phyloP scores from a whole-genome alignment of 1,284 basidiomycete species.

The Pseudozyma tsukubaensis region DNA sequence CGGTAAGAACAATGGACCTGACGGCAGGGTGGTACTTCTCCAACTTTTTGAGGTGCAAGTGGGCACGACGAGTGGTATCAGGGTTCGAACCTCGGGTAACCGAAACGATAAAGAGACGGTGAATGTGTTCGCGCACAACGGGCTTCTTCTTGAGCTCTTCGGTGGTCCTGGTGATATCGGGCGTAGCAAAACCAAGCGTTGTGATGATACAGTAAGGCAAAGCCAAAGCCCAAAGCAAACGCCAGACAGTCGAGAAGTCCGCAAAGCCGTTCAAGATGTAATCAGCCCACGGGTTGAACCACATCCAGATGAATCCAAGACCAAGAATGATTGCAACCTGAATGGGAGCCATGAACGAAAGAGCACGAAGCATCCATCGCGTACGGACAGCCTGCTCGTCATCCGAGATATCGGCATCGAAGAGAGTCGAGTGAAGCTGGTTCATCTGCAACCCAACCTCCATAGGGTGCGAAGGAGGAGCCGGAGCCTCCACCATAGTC shows the following conservation, averaged over 20 bases:
- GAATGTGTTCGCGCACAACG: conserved; percentile 69
- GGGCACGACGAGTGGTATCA: conserved; percentile 69
- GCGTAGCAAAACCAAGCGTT: conserved; percentile 65
- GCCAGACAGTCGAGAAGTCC: conserved; percentile 69
- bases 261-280: conserved; percentile 69
- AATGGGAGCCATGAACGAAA: conserved; percentile 67
- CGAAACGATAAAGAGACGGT: conserved; percentile 70
- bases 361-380: conserved; percentile 62
- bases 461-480: conserved; percentile 68
- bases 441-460: conserved; percentile 70
- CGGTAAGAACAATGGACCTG: conserved; percentile 70
- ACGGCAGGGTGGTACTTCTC: conserved; percentile 70
- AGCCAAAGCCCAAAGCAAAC: conserved; percentile 69
- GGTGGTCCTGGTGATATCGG: conserved; percentile 69
- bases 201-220: conserved; percentile 70
- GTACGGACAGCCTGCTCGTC: conserved; percentile 69
- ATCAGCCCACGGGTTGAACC: conserved; percentile 66
- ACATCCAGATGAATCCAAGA: conserved; percentile 68
- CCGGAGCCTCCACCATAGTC: conserved; percentile 60
- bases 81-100: conserved; percentile 71
- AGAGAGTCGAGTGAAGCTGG: conserved; percentile 69
- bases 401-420: conserved; percentile 68
- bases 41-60: conserved; percentile 69
- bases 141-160: conserved; percentile 68
- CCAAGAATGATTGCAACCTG: conserved; percentile 68